Conservation (phyloP, 2,329 filamentous ascomycete genomes). For the Fusarium keratoplasticum region DNA sequence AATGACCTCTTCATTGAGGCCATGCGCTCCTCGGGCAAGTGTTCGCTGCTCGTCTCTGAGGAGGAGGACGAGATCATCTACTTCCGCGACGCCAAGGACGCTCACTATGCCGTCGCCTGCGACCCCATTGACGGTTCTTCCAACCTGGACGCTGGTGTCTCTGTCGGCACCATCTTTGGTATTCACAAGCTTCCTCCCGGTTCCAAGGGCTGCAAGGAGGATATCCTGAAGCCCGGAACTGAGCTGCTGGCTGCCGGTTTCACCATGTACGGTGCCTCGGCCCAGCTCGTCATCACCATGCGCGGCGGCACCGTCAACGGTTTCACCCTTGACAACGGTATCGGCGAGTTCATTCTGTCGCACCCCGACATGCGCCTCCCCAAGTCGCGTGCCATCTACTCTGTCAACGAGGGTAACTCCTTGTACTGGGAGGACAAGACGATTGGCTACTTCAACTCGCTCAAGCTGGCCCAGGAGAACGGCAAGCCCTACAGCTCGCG, state of each 20-base stretch:
- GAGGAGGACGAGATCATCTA: constrained; percentile 94
- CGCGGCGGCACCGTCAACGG: constrained; percentile 92
- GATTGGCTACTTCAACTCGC: constrained; percentile 86
- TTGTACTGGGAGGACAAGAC: constrained; percentile 94
- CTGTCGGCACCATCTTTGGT: constrained; percentile 96
- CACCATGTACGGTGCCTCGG: constrained; percentile 99
- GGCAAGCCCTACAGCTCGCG: constrained; percentile 93
- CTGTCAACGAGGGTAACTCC: constrained; percentile 98
- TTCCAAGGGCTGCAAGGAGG: constrained; percentile 80
- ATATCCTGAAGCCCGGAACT: constrained; percentile 88
- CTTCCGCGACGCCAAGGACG: constrained; percentile 80
- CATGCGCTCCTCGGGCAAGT: constrained; percentile 93
- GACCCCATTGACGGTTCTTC: constrained; percentile 98
- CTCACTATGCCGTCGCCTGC: constrained; percentile 95
- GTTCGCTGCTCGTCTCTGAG: constrained; percentile 93
- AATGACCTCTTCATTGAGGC: constrained; percentile 97
- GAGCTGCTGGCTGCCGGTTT: constrained; percentile 96
- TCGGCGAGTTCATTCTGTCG: constrained; percentile 98
- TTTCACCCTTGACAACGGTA: constrained; percentile 95
- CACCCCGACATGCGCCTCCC: constrained; percentile 95
- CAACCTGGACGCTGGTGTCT: constrained; percentile 97
- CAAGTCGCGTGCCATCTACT: constrained; percentile 86
- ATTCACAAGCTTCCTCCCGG: constrained; percentile 89
- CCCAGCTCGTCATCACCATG: constrained; percentile 98
- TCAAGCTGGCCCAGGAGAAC: constrained; percentile 81